A percentile compares a stretch with the other conserved stretches of the same genome.
Conservation (phyloP, 805 yeast genomes). For the Kazachstania martiniae region DNA sequence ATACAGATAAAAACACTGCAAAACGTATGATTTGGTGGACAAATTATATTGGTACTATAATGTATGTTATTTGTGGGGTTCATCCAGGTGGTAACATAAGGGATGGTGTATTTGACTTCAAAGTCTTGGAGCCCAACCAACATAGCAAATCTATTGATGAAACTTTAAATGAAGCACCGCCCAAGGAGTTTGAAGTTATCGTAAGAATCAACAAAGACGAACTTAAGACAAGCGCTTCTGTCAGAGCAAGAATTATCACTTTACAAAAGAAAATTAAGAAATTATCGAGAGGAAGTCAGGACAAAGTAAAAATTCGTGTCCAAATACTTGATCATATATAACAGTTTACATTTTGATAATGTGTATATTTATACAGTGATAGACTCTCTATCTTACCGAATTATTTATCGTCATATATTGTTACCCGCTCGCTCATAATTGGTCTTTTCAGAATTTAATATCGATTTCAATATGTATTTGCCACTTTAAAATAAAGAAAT, state of each 20-base stretch:
- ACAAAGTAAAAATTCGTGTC: conserved; percentile 42
- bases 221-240: conserved; percentile 48
- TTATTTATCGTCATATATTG: no score
- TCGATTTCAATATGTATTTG: no score
- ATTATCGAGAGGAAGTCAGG: conserved; percentile 38
- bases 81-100: conserved; percentile 73
- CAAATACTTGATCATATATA: no score
- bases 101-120: conserved; percentile 43
- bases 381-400: no score
- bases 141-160: conserved; percentile 10
- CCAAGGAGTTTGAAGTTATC: conserved; percentile 28
- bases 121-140: conserved; percentile 14
- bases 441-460: no score
- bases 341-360: no score
- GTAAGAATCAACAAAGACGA: conserved; percentile 41
- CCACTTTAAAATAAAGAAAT: no score
- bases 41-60: conserved; percentile 55
- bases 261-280: conserved; percentile 52
- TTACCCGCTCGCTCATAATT: no score
- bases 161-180: neutral
- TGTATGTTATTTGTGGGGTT: conserved; percentile 71
- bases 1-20: conserved; percentile 32
- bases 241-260: conserved; percentile 45
- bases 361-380: no score
- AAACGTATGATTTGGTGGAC: conserved; percentile 61